A percentile compares a stretch with the other conserved stretches of the same genome.
These are phyloP conservation scores for Saccharomyces jurei DNA, from an alignment of 805 yeast genomes.

Conservation along the genomic window DNA sequence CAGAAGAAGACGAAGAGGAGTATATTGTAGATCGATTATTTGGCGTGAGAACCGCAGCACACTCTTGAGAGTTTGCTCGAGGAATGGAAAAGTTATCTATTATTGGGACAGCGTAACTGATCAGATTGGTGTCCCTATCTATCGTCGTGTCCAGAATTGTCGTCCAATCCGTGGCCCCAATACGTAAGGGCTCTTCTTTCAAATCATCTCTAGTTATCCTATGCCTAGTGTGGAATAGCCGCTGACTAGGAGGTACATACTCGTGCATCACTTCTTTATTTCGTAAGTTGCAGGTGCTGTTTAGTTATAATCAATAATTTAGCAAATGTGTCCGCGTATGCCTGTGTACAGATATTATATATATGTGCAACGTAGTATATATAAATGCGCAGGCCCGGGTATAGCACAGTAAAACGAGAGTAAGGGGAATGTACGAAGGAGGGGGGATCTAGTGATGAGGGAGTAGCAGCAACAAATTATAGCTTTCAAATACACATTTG, in stretches of 20 bases:
- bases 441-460: not conserved
- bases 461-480: not conserved
- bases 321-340: not conserved
- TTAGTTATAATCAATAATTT: not conserved
- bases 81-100: slow-evolving; percentile 3
- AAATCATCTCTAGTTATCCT: slow-evolving; percentile 11
- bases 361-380: not conserved
- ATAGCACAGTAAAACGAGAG: not conserved
- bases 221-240: slow-evolving; percentile 13
- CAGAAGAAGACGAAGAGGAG: slow-evolving; percentile 2
- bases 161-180: slow-evolving; percentile 7
- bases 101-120: slow-evolving; percentile 13
- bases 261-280: not conserved
- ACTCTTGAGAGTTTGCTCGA: not conserved
- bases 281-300: not conserved
- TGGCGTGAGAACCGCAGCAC: not conserved
- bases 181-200: slow-evolving; percentile 1
- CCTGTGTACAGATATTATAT: not conserved
- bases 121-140: slow-evolving; percentile 7
- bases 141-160: slow-evolving; percentile 9
- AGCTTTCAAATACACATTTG: not conserved
- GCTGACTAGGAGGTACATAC: slow-evolving; percentile 13
- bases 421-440: not conserved
- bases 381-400: not conserved
- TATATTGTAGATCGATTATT: slow-evolving; percentile 3